Evolutionary conservation across 1,139 yeast genomes (phyloP).

Genomic region (Sugiyamaella sp.): DNA sequence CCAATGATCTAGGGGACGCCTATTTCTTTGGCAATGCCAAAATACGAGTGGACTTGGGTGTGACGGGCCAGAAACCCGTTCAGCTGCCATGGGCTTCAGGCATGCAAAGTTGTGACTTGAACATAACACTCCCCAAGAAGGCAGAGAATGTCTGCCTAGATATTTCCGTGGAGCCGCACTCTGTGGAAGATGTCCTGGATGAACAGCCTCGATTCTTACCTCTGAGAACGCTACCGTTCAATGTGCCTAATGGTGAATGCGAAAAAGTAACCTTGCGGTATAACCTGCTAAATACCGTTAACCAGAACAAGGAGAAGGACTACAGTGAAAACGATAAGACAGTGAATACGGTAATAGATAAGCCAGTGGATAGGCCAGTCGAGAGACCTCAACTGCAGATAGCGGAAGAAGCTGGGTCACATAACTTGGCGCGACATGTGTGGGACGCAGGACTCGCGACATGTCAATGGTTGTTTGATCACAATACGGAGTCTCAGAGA

Average conservation of each 20-base stretch:
- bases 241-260: background rate
- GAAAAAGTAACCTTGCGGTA: slow-evolving; percentile 11
- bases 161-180: background rate
- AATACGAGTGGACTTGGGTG: slow-evolving; percentile 16
- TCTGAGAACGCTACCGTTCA: slow-evolving; percentile 9
- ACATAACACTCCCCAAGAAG: background rate
- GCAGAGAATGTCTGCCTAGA: background rate
- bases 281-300: background rate
- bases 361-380: background rate
- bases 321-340: background rate
- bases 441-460: slow-evolving; percentile 31
- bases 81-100: slow-evolving; percentile 20
- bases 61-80: background rate
- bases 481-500: background rate
- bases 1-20: slow-evolving; percentile 42
- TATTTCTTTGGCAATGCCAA: slow-evolving; percentile 37
- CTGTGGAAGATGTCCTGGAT: slow-evolving; percentile 7
- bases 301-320: background rate
- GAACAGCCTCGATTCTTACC: slow-evolving; percentile 19
- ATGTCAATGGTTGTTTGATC: slow-evolving; percentile 15
- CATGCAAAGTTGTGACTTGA: slow-evolving; percentile 11
- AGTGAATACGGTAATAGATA: background rate
- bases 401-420: slow-evolving; percentile 27
- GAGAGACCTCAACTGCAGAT: background rate
- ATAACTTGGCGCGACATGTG: slow-evolving; percentile 28